These are phyloP conservation scores for Xylariaceae sp. DNA, from an alignment of 2,329 filamentous ascomycete species.

Conservation along the genomic window DNA sequence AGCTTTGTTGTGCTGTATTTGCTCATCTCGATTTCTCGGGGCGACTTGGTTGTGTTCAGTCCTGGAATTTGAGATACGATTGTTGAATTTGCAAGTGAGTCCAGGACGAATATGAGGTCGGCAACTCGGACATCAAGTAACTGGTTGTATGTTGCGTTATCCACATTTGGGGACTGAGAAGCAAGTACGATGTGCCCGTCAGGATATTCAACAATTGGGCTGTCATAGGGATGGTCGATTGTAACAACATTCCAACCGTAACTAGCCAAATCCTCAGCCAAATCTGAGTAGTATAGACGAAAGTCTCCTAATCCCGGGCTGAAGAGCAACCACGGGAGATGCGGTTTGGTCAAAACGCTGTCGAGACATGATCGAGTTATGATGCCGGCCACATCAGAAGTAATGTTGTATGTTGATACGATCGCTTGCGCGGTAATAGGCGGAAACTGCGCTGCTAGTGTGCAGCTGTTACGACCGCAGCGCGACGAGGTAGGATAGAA, in stretches of 20 bases:
- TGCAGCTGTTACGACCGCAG: slow-evolving; percentile 4
- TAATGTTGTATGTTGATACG: background rate
- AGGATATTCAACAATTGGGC: slow-evolving; percentile 44
- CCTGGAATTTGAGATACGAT: slow-evolving; percentile 35
- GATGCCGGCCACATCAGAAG: slow-evolving; percentile 10
- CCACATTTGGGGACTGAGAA: slow-evolving; percentile 19
- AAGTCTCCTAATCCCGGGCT: slow-evolving; percentile 44
- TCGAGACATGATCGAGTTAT: slow-evolving; percentile 19
- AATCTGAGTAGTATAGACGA: slow-evolving; percentile 41
- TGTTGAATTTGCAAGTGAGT: slow-evolving; percentile 26
- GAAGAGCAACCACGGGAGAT: slow-evolving; percentile 37
- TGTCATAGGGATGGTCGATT: slow-evolving; percentile 49
- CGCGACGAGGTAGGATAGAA: slow-evolving; percentile 24
- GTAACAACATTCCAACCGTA: slow-evolving; percentile 45
- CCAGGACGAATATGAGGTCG: slow-evolving; percentile 39
- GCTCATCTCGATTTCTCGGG: background rate
- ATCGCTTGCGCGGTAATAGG: slow-evolving; percentile 8
- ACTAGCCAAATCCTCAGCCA: slow-evolving; percentile 45
- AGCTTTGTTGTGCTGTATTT: slow-evolving; percentile 29
- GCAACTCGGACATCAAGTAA: slow-evolving; percentile 31
- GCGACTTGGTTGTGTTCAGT: slow-evolving; percentile 9
- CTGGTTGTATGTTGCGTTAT: background rate
- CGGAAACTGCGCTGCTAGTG: slow-evolving; percentile 15
- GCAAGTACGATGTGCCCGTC: slow-evolving; percentile 35
- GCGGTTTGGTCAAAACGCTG: slow-evolving; percentile 15